Evolutionary conservation across 1,284 basidiomycete species (phyloP).

Genomic region (Papiliotrema flavescens): DNA sequence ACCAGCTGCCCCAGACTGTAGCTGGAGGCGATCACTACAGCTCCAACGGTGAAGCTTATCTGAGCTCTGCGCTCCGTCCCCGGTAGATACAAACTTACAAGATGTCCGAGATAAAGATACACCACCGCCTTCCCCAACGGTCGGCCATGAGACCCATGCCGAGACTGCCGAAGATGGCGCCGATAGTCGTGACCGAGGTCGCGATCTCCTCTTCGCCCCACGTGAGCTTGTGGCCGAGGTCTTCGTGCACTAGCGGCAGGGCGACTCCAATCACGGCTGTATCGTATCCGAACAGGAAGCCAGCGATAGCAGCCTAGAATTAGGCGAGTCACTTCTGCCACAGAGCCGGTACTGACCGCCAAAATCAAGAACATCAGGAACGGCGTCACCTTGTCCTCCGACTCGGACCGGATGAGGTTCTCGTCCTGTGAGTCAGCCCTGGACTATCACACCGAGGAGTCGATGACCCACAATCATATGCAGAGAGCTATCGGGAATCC

Average conservation of each 20-base stretch:
- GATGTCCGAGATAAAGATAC: constrained; percentile 17
- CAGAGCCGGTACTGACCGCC: too few species aligned
- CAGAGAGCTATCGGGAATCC: too few species aligned
- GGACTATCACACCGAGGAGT: too few species aligned
- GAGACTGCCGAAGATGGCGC: constrained; percentile 6
- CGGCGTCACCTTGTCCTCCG: too few species aligned
- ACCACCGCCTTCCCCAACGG: constrained; percentile 14
- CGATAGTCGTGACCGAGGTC: constrained; percentile 10
- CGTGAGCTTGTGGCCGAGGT: constrained; percentile 8
- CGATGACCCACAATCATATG: too few species aligned
- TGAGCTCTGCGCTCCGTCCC: neutral
- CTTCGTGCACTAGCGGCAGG: constrained; percentile 7
- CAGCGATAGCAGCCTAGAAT: constrained; percentile 2
- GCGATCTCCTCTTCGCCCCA: constrained; percentile 8
- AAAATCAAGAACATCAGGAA: too few species aligned
- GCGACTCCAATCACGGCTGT: constrained; percentile 11
- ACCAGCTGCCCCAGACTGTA: constrained; percentile 33
- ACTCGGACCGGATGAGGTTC: too few species aligned
- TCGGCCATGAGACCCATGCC: constrained; percentile 5
- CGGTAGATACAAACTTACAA: constrained; percentile 6
- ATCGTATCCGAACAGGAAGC: constrained; percentile 13
- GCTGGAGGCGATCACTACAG: constrained; percentile 39
- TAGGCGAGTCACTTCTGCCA: too few species aligned
- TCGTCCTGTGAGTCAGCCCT: too few species aligned
- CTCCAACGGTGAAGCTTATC: constrained; percentile 29